These are phyloP conservation scores for Chalaropsis thielavioides DNA, from an alignment of 2,329 filamentous ascomycete species.

Conservation along the genomic window DNA sequence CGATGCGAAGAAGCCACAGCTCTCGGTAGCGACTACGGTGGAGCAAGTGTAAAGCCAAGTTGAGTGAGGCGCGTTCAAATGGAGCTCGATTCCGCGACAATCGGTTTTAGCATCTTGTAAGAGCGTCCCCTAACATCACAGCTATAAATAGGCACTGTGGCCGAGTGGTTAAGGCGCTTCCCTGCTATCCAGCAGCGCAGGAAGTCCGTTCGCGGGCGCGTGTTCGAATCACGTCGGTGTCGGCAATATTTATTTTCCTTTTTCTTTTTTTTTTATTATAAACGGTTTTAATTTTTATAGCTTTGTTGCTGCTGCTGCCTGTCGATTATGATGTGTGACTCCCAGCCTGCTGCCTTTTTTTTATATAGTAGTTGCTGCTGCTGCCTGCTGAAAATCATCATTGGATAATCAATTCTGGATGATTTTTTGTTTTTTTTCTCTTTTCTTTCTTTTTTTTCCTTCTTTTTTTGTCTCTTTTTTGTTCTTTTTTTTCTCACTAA, in stretches of 20 bases:
- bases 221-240: slow-evolving; percentile 19
- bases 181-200: slow-evolving; percentile 12
- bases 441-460: not conserved
- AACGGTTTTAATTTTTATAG: not conserved
- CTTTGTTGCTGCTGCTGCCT: not conserved
- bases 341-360: slow-evolving; percentile 4
- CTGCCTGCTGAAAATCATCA: too few relatives aligned
- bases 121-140: not conserved
- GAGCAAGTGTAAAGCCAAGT: not conserved
- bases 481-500: not conserved
- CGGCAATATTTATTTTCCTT: slow-evolving; percentile 5
- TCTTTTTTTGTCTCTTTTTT: not conserved
- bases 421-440: not conserved
- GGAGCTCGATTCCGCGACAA: not conserved
- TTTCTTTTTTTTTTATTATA: not conserved
- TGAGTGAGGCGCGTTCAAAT: not conserved
- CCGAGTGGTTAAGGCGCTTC: slow-evolving; percentile 18
- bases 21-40: too few relatives aligned
- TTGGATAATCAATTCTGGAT: too few relatives aligned
- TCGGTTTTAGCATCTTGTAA: not conserved
- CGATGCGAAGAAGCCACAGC: too few relatives aligned
- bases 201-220: slow-evolving; percentile 18
- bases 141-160: slow-evolving; percentile 13
- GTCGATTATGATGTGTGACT: too few relatives aligned
- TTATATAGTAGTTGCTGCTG: too few relatives aligned